Evolutionary conservation across 371 early-diverging fungal genomes (phyloP), one percentile per base, ranked within the genome.

Genomic region (Mucor circinelloides): DNA sequence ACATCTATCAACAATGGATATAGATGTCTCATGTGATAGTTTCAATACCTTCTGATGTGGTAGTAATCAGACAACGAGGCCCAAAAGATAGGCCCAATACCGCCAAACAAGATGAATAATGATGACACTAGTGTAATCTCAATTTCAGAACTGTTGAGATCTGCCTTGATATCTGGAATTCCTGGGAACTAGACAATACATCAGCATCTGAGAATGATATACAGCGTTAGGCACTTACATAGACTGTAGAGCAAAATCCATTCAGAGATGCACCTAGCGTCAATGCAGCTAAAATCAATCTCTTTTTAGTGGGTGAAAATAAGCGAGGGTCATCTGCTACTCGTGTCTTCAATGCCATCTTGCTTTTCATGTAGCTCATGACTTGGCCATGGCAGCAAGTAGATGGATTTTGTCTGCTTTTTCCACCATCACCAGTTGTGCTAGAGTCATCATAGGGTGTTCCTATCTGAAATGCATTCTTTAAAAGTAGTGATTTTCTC

Each of bases 1-100:
- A 17, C 40, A 40, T 17, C 5, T 17, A 40, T 40, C 40, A 40
- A 5, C 17, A 3, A 40, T 3, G 9, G 40, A 17, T 17, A 1
- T 36, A 10, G 13, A 13, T 36, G 3, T 34, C 52, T 3, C 27
- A 56, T 56, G 57, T 32, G 9, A 48, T 25, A 0, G 28, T 28
- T 4, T 30, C 19, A 73, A 0, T 80, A 72, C 55, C 89, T 84
- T 28, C 94, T 82, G 21, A 77, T 58, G 10, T 85, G 82, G 66
- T 80, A 85, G 6, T 67, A 64, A 66, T 93, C 94, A 0, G 91
- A 88, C 13, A 88, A 36, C 2, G 87, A 84, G 19, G 88, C 90
- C 88, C 88, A 91, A n/a, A 90, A 67, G 0, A 94, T 65, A 23
- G 89, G 48, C 27, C 67, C 67, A 30, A 89, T 78, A 12, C 86